Evolutionary conservation across 768 basidiomycete species (phyloP).

Genomic region (Suillus plorans): DNA sequence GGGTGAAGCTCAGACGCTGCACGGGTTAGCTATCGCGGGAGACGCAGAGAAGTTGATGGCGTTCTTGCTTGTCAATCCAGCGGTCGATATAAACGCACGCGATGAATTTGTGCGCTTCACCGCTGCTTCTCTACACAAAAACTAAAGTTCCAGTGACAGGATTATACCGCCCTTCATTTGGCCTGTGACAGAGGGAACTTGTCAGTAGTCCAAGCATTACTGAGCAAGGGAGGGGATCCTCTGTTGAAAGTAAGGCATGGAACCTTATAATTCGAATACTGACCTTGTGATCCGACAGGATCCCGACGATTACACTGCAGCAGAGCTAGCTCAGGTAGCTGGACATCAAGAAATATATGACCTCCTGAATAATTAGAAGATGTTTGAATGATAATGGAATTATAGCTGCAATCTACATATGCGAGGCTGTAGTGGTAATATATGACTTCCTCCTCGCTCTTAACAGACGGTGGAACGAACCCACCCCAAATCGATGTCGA

Average conservation of each 20-base stretch:
- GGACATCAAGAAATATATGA: conserved; percentile 55
- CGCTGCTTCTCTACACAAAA: not conserved
- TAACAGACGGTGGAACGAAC: conserved; percentile 1
- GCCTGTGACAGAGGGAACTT: conserved; percentile 80
- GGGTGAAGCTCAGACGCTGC: conserved; percentile 46
- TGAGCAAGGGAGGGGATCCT: conserved; percentile 64
- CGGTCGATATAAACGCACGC: conserved; percentile 51
- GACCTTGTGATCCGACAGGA: conserved; percentile 45
- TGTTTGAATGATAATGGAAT: conserved; percentile 2
- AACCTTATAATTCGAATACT: conserved; percentile 7
- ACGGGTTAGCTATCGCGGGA: conserved; percentile 63
- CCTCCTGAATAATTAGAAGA: conserved; percentile 19
- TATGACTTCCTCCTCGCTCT: not conserved
- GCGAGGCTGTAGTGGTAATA: not conserved
- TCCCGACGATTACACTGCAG: conserved; percentile 59
- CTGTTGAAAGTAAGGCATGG: conserved; percentile 53
- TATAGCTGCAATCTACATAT: conserved; percentile 2
- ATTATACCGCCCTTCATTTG: conserved; percentile 84
- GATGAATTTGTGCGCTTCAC: conserved; percentile 72
- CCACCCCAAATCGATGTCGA: conserved; percentile 8
- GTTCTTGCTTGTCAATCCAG: conserved; percentile 42
- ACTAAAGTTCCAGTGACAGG: conserved; percentile 44
- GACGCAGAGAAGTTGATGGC: conserved; percentile 44
- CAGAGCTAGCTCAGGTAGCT: conserved; percentile 59
- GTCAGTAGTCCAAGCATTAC: conserved; percentile 53